phyloP scores from a whole-genome alignment of 2,329 filamentous ascomycete genomes.

The Talaromyces sp. region DNA sequence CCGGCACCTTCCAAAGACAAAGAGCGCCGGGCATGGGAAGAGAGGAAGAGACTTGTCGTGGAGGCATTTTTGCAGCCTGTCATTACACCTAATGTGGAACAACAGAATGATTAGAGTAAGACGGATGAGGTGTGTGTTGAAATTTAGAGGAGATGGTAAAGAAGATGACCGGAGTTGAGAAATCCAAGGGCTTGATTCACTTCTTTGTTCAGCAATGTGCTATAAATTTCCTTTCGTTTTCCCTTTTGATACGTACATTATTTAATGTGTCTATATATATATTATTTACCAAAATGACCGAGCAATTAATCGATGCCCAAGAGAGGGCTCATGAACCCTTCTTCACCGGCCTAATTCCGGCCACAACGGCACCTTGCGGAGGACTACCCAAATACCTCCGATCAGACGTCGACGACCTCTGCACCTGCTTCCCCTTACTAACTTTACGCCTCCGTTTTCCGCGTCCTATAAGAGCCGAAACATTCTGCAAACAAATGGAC shows the following conservation, averaged over 20 bases:
- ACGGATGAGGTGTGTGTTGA: background rate
- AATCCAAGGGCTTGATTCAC: background rate
- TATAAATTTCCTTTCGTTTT: background rate
- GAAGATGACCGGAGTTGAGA: background rate
- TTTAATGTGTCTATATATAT: conserved; percentile 1
- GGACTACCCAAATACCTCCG: background rate
- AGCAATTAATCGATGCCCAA: background rate
- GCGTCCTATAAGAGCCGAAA: conserved; percentile 10
- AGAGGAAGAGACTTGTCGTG: conserved; percentile 63
- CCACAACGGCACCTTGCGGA: background rate
- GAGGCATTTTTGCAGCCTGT: conserved; percentile 63
- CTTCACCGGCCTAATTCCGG: background rate
- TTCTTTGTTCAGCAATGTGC: background rate
- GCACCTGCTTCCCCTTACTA: conserved; percentile 26
- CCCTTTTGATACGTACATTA: background rate
- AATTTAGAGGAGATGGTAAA: background rate
- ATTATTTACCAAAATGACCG: background rate
- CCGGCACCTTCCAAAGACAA: conserved; percentile 48
- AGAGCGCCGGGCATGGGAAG: conserved; percentile 59
- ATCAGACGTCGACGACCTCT: conserved; percentile 2
- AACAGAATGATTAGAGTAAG: background rate
- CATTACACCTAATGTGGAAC: conserved; percentile 32
- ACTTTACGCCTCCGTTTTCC: conserved; percentile 1
- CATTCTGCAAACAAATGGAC: conserved; percentile 21
- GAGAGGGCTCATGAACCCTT: background rate